Evolutionary conservation across 192 early-diverging fungal genomes (phyloP), one percentile per base, ranked within the genome.

Genomic region (Paraglomus occultum): DNA sequence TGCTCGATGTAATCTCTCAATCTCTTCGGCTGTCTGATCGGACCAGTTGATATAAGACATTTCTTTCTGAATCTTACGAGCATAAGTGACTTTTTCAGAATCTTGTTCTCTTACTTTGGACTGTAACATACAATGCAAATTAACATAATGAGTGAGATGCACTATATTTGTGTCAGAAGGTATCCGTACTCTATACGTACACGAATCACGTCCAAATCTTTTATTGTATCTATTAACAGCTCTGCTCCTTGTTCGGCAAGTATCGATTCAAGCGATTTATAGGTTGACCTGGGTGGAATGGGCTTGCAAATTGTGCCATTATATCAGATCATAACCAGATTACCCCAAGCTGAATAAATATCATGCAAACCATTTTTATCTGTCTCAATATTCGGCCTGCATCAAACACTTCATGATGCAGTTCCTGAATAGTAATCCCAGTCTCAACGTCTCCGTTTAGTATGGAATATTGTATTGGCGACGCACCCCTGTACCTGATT

Each of bases 391-490:
- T 90, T 59, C 84, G 81, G 42, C 95, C 95, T 15, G 88, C 91
- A 74, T 98, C 95, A 72, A 92, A 93, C n/a, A 79, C 74, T 39
- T 80, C 79, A 1, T 83, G 83, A 70, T 94, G 85, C 53, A 98
- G 67, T 67, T 95, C 90, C 67, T 95, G 94, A 31, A 98, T 90
- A 8, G 94, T 90, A 8, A 95, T 88, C 1, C 95, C 95, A 0
- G 92, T 86, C 49, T 76, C 74, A 10, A 63, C 60, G 51, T 94
- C 95, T 31, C 85, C 83, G 61, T 93, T 87, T 51, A 95, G 45
- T 39, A 98, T 90, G 0, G 94, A 79, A 17, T 92, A 80, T 67
- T 98, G 92, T 51, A 98, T 83, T 9, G 95, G 95, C 10, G 95
- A 87, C 12, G 95, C 89, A 15, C 95, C 95, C n/a, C 95, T 87